Evolutionary conservation across 2,329 filamentous ascomycete species (phyloP).

Genomic region (Penicillium fuscoglaucum): DNA sequence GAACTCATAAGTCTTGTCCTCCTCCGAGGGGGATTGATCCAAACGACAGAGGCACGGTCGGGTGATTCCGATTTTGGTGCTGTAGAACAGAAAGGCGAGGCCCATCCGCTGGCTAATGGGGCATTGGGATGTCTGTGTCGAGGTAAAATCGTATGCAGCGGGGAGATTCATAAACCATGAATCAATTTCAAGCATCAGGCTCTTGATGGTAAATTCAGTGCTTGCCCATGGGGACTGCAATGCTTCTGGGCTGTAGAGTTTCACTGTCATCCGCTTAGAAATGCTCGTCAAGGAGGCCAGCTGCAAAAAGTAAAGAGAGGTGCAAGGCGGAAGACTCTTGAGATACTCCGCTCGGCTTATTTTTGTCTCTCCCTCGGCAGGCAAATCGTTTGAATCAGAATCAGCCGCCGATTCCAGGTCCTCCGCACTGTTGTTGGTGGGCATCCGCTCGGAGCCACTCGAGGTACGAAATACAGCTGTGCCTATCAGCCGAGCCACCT

Average conservation of each 20-base stretch:
- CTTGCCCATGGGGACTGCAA: slow-evolving; percentile 39
- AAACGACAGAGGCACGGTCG: slow-evolving; percentile 46
- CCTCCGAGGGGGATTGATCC: slow-evolving; percentile 36
- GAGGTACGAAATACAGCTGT: slow-evolving; percentile 24
- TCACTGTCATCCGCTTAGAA: slow-evolving; percentile 39
- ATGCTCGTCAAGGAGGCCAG: slow-evolving; percentile 40
- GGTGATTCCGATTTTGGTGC: slow-evolving; percentile 45
- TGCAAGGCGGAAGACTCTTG: slow-evolving; percentile 39
- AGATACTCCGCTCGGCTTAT: slow-evolving; percentile 36
- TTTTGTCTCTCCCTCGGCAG: slow-evolving; percentile 19
- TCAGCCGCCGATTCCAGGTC: slow-evolving; percentile 25
- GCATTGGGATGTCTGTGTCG: slow-evolving; percentile 37
- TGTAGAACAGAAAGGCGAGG: slow-evolving; percentile 47
- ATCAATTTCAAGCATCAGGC: slow-evolving; percentile 41
- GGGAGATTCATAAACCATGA: slow-evolving; percentile 44
- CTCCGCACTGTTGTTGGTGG: slow-evolving; percentile 24
- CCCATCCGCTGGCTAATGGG: slow-evolving; percentile 39
- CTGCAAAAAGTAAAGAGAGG: slow-evolving; percentile 45
- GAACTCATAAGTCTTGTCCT: slow-evolving; percentile 37
- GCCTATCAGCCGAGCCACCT: slow-evolving; percentile 27
- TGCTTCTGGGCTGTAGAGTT: slow-evolving; percentile 43
- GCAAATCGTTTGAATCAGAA: slow-evolving; percentile 21
- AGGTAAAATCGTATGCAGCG: slow-evolving; percentile 42
- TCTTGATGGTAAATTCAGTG: slow-evolving; percentile 40
- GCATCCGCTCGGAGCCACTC: slow-evolving; percentile 24